Evolutionary conservation across 2,329 filamentous ascomycete species (phyloP), one percentile per base, ranked within the genome.

Genomic region (Triangularia verruculosa): DNA sequence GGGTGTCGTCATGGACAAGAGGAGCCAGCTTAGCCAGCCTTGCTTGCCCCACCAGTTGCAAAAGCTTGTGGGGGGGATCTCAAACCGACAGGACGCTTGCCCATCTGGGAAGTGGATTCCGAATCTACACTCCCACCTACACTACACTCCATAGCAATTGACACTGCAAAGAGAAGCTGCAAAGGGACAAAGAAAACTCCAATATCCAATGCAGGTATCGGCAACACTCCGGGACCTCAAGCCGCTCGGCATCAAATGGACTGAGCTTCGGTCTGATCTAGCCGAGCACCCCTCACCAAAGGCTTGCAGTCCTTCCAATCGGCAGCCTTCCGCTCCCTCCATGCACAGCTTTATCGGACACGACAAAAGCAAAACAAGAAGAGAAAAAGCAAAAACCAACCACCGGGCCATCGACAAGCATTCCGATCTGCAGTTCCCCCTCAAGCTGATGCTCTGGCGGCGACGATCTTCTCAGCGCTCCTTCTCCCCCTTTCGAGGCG

Each of bases 241-340:
- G 39, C n/a, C 39, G 3, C 20, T 47, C 39, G 39, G n/a, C n/a
- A 47, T 47, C 39, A 47, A n/a, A 20, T 47, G 13, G 13, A 25
- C 27, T 51, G 20, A 27, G 12, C 34, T 57, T 57, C 56, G 56
- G 30, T 34, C 59, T 58, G 63, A 63, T 66, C 59, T 65, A 57
- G 54, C 64, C 63, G 61, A 59, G 47, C 39, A 47, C 52, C 53
- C 22, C 56, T 28, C 20, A 15, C 56, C 34, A 27, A 34, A 43
- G 55, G 25, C 11, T 30, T 57, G 13, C 20, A 57, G 43, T 24
- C 32, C 66, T 65, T 66, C 69, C 69, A 70, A 70, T 70, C 69
- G 69, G 69, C 65, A 68, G 47, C 60, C 17, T 66, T 30, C 66
- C 66, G 43, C 64, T 53, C 43, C 57, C 59, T 47, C 56, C 61